Evolutionary conservation across 345 rosid species (phyloP), one percentile per base, ranked within the genome.

Genomic region (Acer negundo): DNA sequence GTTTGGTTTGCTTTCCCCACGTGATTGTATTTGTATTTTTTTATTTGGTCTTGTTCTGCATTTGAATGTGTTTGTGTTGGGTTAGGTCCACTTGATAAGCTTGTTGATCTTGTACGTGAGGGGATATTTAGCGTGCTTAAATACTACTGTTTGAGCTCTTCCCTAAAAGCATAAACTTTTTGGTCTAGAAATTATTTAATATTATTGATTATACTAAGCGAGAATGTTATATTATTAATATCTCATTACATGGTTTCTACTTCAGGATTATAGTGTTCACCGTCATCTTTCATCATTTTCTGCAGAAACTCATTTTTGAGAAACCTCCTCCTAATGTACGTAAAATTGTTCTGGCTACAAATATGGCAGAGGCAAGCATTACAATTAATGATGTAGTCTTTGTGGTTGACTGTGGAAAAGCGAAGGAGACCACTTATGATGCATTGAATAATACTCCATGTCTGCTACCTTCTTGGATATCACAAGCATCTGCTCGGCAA

Each of bases 401-500:
- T 82, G 99, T 96, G 46, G 90, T 96, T 76, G 99, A 96, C 78
- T 94, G 98, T 83, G 99, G 99, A 72, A 96, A 96, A 83, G 99
- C 98, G 10, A 96, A 96, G 87, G 99, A 96, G 86, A 96, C 99
- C 67, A 90, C 97, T n/a, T 96, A 96, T 81, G 99, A 96, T 86
- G 99, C 98, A 76, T 81, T 96, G 85, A 96, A 96, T 82, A 96
- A 96, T 85, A 96, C 98, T 35, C 99, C 98, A n/a, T 96, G 98
- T 86, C 82, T 96, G 82, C 88, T 96, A 68, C 97, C 99, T 72
- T 91, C 99, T 23, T 96, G 99, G 99, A 89, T 96, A 84, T 94
- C 99, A 46, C 88, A 96, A 87, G 99, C 98, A 44, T 94, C 99
- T 67, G 93, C 98, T 6, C 87, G 89, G 35, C 99, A 96, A 82